phyloP scores from a whole-genome alignment of 2,329 filamentous ascomycete genomes.

The Didymosphaeria variabile region DNA sequence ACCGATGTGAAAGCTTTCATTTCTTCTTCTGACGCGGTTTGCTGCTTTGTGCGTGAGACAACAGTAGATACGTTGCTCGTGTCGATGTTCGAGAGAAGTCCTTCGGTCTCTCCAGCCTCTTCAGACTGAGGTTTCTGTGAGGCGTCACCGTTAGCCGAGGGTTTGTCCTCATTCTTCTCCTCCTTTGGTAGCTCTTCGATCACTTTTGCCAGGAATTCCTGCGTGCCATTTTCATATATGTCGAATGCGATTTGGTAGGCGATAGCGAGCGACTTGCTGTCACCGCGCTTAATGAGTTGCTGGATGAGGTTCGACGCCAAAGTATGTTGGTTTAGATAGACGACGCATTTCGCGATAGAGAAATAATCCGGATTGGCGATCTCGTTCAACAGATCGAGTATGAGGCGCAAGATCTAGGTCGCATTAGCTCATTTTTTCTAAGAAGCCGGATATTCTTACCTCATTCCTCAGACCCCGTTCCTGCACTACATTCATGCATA shows the following conservation, averaged over 20 bases:
- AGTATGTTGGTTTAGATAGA: constrained; percentile 91
- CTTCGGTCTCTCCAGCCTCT: constrained; percentile 66
- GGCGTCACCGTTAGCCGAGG: constrained; percentile 51
- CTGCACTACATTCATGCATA: constrained; percentile 98
- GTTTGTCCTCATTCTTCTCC: constrained; percentile 58
- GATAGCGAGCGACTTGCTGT: constrained; percentile 79
- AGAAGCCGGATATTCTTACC: constrained; percentile 48
- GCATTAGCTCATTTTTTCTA: constrained; percentile 23
- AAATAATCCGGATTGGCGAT: constrained; percentile 96
- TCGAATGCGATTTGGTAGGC: constrained; percentile 99
- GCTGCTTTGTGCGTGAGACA: constrained; percentile 54
- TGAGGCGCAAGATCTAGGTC: constrained; percentile 80
- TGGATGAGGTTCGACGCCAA: constrained; percentile 88
- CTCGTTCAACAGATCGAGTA: constrained; percentile 93
- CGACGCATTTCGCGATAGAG: constrained; percentile 95
- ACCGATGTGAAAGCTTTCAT: constrained; percentile 65
- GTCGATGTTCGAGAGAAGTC: constrained; percentile 64
- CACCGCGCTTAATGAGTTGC: constrained; percentile 80
- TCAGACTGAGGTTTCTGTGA: constrained; percentile 47
- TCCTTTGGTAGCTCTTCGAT: constrained; percentile 77
- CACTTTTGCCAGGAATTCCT: constrained; percentile 93
- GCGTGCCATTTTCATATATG: constrained; percentile 96
- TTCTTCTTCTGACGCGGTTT: constrained; percentile 59
- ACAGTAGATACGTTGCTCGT: constrained; percentile 63
- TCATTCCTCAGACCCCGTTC: constrained; percentile 84